Evolutionary conservation across 495 filamentous ascomycete species (phyloP).

Genomic region (Penicillium egyptiacum): DNA sequence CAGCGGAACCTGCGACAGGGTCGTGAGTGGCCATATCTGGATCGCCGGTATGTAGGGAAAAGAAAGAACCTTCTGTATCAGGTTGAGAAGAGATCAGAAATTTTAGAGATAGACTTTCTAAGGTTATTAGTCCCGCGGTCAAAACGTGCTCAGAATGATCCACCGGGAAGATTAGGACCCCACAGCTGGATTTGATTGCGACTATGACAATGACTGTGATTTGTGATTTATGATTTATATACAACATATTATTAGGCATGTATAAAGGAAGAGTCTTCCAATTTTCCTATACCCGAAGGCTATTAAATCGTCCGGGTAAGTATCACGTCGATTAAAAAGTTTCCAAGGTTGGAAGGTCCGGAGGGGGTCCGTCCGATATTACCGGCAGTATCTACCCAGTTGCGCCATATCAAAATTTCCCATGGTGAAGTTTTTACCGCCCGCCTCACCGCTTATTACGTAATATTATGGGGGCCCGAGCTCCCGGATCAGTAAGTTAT

Average conservation of each 20-base stretch:
- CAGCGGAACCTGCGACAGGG: conserved; percentile 28
- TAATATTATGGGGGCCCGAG: too few species aligned
- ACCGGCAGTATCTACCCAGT: too few species aligned
- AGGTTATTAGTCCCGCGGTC: not conserved
- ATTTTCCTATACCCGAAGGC: not conserved
- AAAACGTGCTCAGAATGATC: not conserved
- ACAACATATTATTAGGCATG: too few species aligned
- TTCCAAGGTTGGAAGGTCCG: too few species aligned
- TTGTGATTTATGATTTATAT: too few species aligned
- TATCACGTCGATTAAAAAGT: not conserved
- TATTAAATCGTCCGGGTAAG: conserved; percentile 5
- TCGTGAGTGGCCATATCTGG: conserved; percentile 15
- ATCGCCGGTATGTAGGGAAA: not conserved
- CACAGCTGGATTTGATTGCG: not conserved
- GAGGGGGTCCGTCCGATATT: too few species aligned
- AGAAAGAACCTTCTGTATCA: conserved; percentile 1
- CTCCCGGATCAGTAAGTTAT: too few species aligned
- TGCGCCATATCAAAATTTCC: too few species aligned
- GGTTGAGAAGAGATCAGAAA: not conserved
- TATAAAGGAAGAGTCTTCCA: not conserved
- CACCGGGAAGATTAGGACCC: not conserved
- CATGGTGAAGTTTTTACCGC: too few species aligned
- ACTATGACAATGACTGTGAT: not conserved
- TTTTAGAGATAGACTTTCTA: conserved; percentile 12
- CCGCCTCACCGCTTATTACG: too few species aligned